Evolutionary conservation across 2,329 filamentous ascomycete species (phyloP).

Genomic region (Dichotomopilus funicola): DNA sequence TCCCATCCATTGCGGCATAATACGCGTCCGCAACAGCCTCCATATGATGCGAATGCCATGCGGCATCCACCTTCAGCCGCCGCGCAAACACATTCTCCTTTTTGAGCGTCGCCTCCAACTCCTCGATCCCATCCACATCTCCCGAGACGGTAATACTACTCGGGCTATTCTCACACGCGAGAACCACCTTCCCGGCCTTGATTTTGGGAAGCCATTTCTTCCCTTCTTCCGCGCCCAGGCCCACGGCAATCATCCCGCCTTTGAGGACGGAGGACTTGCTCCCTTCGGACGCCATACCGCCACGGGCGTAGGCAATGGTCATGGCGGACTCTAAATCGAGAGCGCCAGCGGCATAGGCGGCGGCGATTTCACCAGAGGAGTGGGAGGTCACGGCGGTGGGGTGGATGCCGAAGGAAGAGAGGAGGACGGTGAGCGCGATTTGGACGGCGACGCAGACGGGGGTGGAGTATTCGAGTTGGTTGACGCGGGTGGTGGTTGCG

Average conservation of each 20-base stretch:
- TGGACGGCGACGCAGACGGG: slow-evolving; percentile 34
- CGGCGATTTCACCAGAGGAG: slow-evolving; percentile 35
- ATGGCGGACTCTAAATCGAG: slow-evolving; percentile 30
- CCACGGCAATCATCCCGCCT: slow-evolving; percentile 25
- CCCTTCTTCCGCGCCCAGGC: slow-evolving; percentile 12
- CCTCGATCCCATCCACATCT: slow-evolving; percentile 24
- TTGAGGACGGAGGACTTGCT: slow-evolving; percentile 11
- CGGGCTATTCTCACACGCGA: slow-evolving; percentile 25
- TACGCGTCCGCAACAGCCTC: slow-evolving; percentile 30
- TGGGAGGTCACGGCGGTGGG: slow-evolving; percentile 28
- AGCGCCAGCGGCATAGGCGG: slow-evolving; percentile 34
- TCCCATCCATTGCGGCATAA: slow-evolving; percentile 19
- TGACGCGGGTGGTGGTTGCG: slow-evolving; percentile 14
- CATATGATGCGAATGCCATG: slow-evolving; percentile 41
- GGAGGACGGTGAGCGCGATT: slow-evolving; percentile 34
- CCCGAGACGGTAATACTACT: slow-evolving; percentile 25
- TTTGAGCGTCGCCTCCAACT: slow-evolving; percentile 27
- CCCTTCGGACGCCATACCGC: slow-evolving; percentile 20
- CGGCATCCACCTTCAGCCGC: slow-evolving; percentile 34
- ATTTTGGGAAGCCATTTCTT: slow-evolving; percentile 16
- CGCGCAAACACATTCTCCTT: slow-evolving; percentile 30
- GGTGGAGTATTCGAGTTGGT: slow-evolving; percentile 20
- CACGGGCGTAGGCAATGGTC: slow-evolving; percentile 35
- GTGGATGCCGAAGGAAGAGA: slow-evolving; percentile 27
- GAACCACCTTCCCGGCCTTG: slow-evolving; percentile 14